Evolutionary conservation across 2,329 filamentous ascomycete genomes (phyloP).

Genomic region (Pseudogymnoascus verrucosus): DNA sequence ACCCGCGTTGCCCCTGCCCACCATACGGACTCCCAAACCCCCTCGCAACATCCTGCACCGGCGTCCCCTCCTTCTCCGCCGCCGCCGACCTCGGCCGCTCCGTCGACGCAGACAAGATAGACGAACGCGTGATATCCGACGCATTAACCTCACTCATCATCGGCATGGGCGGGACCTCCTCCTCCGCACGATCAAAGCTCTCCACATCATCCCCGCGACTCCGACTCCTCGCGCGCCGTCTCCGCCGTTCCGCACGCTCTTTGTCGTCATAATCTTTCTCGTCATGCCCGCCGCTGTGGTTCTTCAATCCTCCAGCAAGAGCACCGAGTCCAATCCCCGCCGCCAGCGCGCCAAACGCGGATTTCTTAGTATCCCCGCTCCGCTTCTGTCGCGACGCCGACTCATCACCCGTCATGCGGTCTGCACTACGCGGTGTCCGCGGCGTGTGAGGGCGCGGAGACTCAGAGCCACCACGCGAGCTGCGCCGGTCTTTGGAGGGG

Average conservation of each 20-base stretch:
- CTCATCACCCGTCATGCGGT: slow-evolving; percentile 38
- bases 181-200: slow-evolving; percentile 32
- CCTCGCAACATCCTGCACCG: slow-evolving; percentile 55
- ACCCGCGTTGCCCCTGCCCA: slow-evolving; percentile 52
- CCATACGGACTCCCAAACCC: slow-evolving; percentile 52
- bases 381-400: slow-evolving; percentile 38
- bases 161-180: slow-evolving; percentile 67
- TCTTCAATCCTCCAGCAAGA: slow-evolving; percentile 34
- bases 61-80: slow-evolving; percentile 44
- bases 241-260: slow-evolving; percentile 30
- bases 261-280: slow-evolving; percentile 31
- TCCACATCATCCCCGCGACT: slow-evolving; percentile 36
- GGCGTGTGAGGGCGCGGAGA: neutral
- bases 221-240: slow-evolving; percentile 35
- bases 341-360: slow-evolving; percentile 22
- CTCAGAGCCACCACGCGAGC: slow-evolving; percentile 31
- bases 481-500: slow-evolving; percentile 42
- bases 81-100: slow-evolving; percentile 63
- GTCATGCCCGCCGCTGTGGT: neutral
- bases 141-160: slow-evolving; percentile 78
- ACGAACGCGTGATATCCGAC: slow-evolving; percentile 81
- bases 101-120: slow-evolving; percentile 74
- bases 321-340: slow-evolving; percentile 39
- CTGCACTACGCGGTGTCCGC: slow-evolving; percentile 24
- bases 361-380: slow-evolving; percentile 19